Percentiles rank a stretch among this genome's conserved stretches.
phyloP scores from a whole-genome alignment of 192 early-diverging fungal genomes.

The Entomortierella lignicola region DNA sequence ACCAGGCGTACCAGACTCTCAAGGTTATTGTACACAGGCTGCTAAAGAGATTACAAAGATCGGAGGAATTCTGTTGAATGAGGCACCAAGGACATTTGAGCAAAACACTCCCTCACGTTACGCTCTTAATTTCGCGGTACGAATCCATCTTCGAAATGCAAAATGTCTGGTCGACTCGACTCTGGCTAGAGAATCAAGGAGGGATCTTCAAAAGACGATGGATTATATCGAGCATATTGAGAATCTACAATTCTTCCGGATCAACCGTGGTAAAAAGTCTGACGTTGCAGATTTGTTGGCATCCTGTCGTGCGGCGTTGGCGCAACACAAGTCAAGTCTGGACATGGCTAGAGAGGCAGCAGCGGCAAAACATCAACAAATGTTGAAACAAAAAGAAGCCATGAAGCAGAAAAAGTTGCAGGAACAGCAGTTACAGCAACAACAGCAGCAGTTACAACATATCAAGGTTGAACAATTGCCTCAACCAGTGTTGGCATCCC shows the following conservation, averaged over 20 bases:
- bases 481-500: conserved; percentile 25
- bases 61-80: conserved; percentile 34
- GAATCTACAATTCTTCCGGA: conserved; percentile 46
- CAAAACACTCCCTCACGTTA: conserved; percentile 48
- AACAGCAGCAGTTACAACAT: background rate
- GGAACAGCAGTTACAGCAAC: conserved; percentile 5
- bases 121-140: conserved; percentile 47
- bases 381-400: conserved; percentile 22
- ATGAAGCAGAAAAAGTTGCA: conserved; percentile 9
- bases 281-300: conserved; percentile 39
- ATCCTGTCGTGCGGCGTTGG: conserved; percentile 42
- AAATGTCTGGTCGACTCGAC: conserved; percentile 29
- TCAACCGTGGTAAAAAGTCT: conserved; percentile 44
- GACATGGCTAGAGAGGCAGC: conserved; percentile 50
- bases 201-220: conserved; percentile 51
- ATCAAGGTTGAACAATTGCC: background rate
- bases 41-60: conserved; percentile 54
- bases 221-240: conserved; percentile 48
- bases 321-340: conserved; percentile 48
- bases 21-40: conserved; percentile 50
- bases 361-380: conserved; percentile 32
- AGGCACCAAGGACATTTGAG: conserved; percentile 39
- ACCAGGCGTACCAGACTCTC: conserved; percentile 33
- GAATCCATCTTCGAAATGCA: conserved; percentile 47
- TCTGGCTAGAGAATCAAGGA: conserved; percentile 34